Evolutionary conservation across 768 basidiomycete species (phyloP), one percentile per base, ranked within the genome.

Genomic region (Leccinum ochraceum): DNA sequence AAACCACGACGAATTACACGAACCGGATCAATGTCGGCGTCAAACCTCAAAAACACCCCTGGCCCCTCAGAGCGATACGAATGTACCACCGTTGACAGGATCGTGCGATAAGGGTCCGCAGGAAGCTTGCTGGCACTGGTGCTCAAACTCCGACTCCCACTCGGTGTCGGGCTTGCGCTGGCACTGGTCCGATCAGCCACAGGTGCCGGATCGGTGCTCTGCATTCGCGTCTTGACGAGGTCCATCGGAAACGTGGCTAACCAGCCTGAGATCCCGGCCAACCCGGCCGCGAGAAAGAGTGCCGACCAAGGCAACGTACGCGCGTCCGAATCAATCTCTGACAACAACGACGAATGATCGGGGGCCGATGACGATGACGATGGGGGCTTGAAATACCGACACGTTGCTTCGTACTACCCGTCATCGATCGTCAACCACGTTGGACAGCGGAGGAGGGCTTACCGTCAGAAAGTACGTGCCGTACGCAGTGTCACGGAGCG

Each of bases 171-270:
- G 17, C 39, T n/a, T 42, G 39, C 4, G 17, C 17, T 42, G 8
- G 9, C 39, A n/a, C 17, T 9, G 17, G 39, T 42, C 17, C 39
- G 39, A 42, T 7, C 39, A n/a, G 17, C 17, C 39, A 42, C 17
- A n/a, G 39, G 39, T 16, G 8, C 39, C n/a, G 62, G 57, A 2
- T 70, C 57, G 26, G 64, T 71, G 53, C 84, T 84, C 72, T 97
- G 94, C 66, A 95, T 84, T 6, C 94, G 85, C 14, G 95, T 95
- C 77, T 97, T 96, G 62, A 95, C 81, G 3, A 94, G 89, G 68
- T 97, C 94, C 58, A 94, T 78, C 2, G 93, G 92, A 71, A 96
- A 97, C 1, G 94, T 95, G 3, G 78, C 79, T 0, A 86, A 39
- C 93, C 93, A 95, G 9, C 90, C 90, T 9, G 81, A 81, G 17